These are phyloP conservation scores for Cyclostephanos tholiformis DNA, from an alignment of 108 stramenopile genomes.

Conservation along the genomic window DNA sequence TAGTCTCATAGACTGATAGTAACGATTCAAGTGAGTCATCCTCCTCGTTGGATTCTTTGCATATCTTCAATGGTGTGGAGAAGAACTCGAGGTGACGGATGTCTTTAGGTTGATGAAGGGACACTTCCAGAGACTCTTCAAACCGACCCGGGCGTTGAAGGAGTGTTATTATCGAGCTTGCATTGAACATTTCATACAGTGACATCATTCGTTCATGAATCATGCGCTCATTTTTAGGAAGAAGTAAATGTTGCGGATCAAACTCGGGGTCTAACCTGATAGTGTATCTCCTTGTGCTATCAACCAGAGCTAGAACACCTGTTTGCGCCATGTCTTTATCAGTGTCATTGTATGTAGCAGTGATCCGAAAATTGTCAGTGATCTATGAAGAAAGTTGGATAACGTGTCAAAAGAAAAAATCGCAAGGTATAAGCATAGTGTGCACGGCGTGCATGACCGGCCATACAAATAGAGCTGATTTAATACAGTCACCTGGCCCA, in stretches of 20 bases:
- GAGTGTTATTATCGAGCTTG: not conserved
- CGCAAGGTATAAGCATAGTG: too few relatives aligned
- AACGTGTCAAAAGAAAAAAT: not conserved
- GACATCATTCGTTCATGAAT: not conserved
- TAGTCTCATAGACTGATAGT: slow-evolving; percentile 9
- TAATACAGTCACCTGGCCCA: not conserved
- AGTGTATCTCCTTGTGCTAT: not conserved
- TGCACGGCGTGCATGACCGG: not conserved
- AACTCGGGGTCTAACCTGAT: slow-evolving; percentile 37
- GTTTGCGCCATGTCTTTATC: not conserved
- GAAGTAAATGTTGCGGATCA: not conserved
- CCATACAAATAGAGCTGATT: not conserved
- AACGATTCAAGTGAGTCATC: slow-evolving; percentile 9
- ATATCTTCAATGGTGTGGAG: slow-evolving; percentile 13
- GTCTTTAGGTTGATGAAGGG: not conserved
- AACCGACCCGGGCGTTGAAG: slow-evolving; percentile 23
- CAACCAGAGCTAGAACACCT: not conserved
- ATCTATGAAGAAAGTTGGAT: not conserved
- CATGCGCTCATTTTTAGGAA: not conserved
- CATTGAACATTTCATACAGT: slow-evolving; percentile 8
- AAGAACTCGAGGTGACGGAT: slow-evolving; percentile 19
- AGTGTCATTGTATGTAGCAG: not conserved
- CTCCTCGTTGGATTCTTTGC: slow-evolving; percentile 1
- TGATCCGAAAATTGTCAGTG: not conserved
- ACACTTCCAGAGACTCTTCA: slow-evolving; percentile 7